Percentiles rank a stretch among this genome's conserved stretches.
Conservation (phyloP, 176 grass and related monocot species). For the Juncus effusus region DNA sequence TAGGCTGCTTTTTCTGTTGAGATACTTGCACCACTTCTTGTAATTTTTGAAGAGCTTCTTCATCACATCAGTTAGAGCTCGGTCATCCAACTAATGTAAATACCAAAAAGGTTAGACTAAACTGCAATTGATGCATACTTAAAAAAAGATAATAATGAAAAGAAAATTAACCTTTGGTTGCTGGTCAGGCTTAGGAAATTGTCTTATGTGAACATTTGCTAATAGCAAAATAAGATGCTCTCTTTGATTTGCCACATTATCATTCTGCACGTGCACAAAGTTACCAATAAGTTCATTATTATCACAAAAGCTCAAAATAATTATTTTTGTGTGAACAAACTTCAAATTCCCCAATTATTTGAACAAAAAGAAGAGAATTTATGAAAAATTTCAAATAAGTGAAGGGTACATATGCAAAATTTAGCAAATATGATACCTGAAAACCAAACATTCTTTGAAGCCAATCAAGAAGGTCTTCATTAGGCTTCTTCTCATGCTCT, state of each 20-base stretch:
- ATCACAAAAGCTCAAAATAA: neutral
- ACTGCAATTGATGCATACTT: neutral
- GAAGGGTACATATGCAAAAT: neutral
- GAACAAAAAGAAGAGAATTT: neutral
- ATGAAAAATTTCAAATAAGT: too few relatives aligned
- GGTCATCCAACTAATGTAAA: slow-evolving; percentile 63
- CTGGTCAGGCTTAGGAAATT: slow-evolving; percentile 58
- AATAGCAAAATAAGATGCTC: slow-evolving; percentile 91
- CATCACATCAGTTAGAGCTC: slow-evolving; percentile 61
- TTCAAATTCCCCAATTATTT: too few relatives aligned
- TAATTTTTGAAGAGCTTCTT: slow-evolving; percentile 92
- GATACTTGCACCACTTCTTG: slow-evolving; percentile 90
- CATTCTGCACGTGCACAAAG: slow-evolving; percentile 45
- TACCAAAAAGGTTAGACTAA: neutral
- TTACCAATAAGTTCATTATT: neutral
- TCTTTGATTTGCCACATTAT: slow-evolving; percentile 94
- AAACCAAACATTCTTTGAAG: slow-evolving; percentile 98
- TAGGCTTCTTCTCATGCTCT: slow-evolving; percentile 60
- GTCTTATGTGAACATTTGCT: slow-evolving; percentile 89
- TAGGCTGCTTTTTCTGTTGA: slow-evolving; percentile 76
- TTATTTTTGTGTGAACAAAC: too few relatives aligned
- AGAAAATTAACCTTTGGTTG: slow-evolving; percentile 64
- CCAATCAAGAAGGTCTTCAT: slow-evolving; percentile 80
- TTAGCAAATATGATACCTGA: slow-evolving; percentile 49
- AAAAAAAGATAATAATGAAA: neutral